These are phyloP conservation scores for Odontarrhena argentea DNA, from an alignment of 345 rosid species.

Conservation along the genomic window DNA sequence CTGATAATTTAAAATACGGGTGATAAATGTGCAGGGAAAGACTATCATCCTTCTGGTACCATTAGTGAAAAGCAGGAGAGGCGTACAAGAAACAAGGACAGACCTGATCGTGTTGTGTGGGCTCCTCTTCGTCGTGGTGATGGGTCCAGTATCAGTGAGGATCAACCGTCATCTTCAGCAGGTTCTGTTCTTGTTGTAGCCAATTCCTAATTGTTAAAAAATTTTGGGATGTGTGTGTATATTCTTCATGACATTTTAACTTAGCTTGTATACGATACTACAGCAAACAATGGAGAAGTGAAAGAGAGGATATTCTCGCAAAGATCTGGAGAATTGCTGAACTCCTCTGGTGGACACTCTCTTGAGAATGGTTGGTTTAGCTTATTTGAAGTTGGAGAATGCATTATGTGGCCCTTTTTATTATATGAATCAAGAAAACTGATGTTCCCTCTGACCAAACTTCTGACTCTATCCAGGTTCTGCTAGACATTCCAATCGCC, in stretches of 20 bases:
- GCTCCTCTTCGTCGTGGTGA: slow-evolving; percentile 66
- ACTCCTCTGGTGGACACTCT: slow-evolving; percentile 39
- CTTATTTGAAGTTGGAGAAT: slow-evolving; percentile 24
- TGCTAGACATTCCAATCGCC: slow-evolving; percentile 45
- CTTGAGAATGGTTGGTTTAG: slow-evolving; percentile 46
- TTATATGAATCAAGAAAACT: slow-evolving; percentile 4
- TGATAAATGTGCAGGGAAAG: slow-evolving; percentile 54
- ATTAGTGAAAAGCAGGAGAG: slow-evolving; percentile 55
- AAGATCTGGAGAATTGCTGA: slow-evolving; percentile 33
- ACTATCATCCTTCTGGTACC: slow-evolving; percentile 45
- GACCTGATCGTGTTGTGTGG: slow-evolving; percentile 75
- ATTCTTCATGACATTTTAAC: slow-evolving; percentile 20
- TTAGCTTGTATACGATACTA: slow-evolving; percentile 15
- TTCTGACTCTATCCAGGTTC: slow-evolving; percentile 45
- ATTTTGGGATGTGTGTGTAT: slow-evolving; percentile 4
- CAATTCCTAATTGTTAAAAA: slow-evolving; percentile 15
- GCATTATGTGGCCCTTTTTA: background rate
- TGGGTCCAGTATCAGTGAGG: slow-evolving; percentile 53
- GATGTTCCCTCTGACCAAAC: slow-evolving; percentile 12
- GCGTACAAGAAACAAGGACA: slow-evolving; percentile 60
- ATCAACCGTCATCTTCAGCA: slow-evolving; percentile 42
- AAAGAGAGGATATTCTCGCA: slow-evolving; percentile 41
- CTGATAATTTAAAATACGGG: slow-evolving; percentile 32
- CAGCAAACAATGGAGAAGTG: slow-evolving; percentile 45
- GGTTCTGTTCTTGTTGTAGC: slow-evolving; percentile 41